These are phyloP conservation scores for Russula olivacea DNA, from an alignment of 768 basidiomycete genomes.

Conservation along the genomic window DNA sequence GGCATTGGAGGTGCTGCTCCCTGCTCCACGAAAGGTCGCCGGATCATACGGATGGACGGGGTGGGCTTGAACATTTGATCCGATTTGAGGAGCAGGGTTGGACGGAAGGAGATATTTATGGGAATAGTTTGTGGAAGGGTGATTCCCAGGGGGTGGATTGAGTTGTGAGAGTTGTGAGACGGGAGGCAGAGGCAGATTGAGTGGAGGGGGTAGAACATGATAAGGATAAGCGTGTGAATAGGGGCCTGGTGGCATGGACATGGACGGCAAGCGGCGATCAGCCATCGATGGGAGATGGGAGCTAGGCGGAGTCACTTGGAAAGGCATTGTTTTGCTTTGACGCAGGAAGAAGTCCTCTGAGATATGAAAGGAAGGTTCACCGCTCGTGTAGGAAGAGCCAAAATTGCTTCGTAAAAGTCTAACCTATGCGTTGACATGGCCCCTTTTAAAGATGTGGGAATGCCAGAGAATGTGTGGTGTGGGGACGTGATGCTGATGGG, in stretches of 20 bases:
- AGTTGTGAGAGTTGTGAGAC: not conserved
- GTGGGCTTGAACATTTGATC: not conserved
- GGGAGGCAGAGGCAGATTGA: too few species aligned
- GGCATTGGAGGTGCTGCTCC: not conserved
- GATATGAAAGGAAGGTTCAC: not conserved
- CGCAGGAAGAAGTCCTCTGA: not conserved
- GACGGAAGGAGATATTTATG: too few species aligned
- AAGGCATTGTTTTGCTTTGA: not conserved
- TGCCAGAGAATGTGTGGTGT: not conserved
- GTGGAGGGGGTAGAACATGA: not conserved
- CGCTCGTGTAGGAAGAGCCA: not conserved
- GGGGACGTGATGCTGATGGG: not conserved
- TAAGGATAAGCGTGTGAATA: not conserved
- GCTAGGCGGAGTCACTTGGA: not conserved
- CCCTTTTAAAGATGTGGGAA: not conserved
- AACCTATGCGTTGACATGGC: not conserved
- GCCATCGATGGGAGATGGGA: not conserved
- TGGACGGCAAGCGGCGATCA: not conserved
- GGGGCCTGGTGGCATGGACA: not conserved
- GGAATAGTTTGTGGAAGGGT: not conserved
- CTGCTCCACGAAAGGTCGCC: not conserved
- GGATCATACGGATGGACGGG: not conserved
- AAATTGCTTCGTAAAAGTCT: not conserved
- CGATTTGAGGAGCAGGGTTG: not conserved
- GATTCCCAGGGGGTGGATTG: not conserved